A percentile compares a stretch with the other conserved stretches of the same genome.
phyloP scores from a whole-genome alignment of 768 basidiomycete genomes.

The Mycena rebaudengoi region DNA sequence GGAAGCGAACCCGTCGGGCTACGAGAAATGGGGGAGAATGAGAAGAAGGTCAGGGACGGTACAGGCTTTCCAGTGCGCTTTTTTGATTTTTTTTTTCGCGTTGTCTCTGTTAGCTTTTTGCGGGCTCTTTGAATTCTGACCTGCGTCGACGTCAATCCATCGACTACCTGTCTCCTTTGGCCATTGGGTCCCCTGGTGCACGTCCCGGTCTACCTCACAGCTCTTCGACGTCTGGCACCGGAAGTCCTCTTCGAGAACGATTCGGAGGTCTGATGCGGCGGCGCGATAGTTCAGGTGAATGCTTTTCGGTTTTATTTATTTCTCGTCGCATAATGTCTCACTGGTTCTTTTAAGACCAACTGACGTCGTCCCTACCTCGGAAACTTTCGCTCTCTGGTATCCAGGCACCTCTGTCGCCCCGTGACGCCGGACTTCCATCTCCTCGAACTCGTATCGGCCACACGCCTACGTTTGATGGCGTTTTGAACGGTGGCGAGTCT shows the following conservation, averaged over 20 bases:
- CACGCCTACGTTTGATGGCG: conserved; percentile 75
- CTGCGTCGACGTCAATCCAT: conserved; percentile 85
- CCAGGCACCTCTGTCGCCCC: conserved; percentile 66
- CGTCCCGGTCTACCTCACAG: conserved; percentile 65
- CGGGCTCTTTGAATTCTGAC: conserved; percentile 86
- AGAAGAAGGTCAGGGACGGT: conserved; percentile 80
- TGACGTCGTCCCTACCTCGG: conserved; percentile 61
- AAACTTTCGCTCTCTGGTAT: conserved; percentile 75
- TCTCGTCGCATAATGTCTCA: conserved; percentile 11
- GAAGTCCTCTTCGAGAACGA: conserved; percentile 72
- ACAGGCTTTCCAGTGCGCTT: conserved; percentile 19
- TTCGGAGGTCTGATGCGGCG: conserved; percentile 67
- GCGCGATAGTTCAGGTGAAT: conserved; percentile 74
- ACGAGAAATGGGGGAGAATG: conserved; percentile 81
- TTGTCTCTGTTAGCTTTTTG: conserved; percentile 67
- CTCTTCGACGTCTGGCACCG: conserved; percentile 49
- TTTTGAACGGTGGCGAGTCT: conserved; percentile 70
- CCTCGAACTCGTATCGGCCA: conserved; percentile 72
- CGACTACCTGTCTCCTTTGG: conserved; percentile 71
- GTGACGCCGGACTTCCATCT: conserved; percentile 67
- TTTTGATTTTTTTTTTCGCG: conserved; percentile 31
- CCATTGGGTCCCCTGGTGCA: conserved; percentile 58
- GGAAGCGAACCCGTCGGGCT: conserved; percentile 76
- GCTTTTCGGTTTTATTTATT: conserved; percentile 13
- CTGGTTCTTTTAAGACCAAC: conserved; percentile 58